phyloP scores from a whole-genome alignment of 371 early-diverging fungal genomes.

The Paraphysoderma sedebokerense region DNA sequence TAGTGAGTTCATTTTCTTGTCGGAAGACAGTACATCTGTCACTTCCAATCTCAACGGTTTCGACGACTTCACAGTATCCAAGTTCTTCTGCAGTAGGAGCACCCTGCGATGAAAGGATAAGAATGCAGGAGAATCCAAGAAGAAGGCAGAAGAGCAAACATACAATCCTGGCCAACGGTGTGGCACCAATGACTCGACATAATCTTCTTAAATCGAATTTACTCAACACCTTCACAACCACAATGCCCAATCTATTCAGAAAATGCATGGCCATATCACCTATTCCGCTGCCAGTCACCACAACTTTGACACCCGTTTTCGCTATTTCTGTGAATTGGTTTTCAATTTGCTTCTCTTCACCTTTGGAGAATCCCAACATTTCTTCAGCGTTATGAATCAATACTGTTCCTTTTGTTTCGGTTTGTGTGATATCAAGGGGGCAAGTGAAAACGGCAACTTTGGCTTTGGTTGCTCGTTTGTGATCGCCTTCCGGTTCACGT shows the following conservation, averaged over 20 bases:
- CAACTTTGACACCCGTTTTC: conserved; percentile 81
- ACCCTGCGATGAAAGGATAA: conserved; percentile 21
- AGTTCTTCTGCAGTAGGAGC: conserved; percentile 92
- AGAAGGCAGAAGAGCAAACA: not conserved
- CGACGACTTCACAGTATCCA: conserved; percentile 90
- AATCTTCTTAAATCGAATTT: conserved; percentile 93
- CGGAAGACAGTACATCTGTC: conserved; percentile 93
- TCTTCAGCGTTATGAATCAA: conserved; percentile 92
- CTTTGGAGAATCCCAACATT: conserved; percentile 91
- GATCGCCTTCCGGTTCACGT: conserved; percentile 71
- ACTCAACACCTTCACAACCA: conserved; percentile 79
- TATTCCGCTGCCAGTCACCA: conserved; percentile 73
- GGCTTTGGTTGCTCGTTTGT: conserved; percentile 53
- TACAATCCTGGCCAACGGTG: conserved; percentile 64
- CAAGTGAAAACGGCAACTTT: conserved; percentile 96
- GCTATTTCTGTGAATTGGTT: conserved; percentile 68
- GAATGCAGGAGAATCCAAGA: conserved; percentile 9
- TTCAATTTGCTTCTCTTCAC: conserved; percentile 11
- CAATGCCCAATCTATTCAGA: conserved; percentile 72
- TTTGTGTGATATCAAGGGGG: conserved; percentile 84
- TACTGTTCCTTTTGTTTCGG: conserved; percentile 99
- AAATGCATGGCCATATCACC: conserved; percentile 93
- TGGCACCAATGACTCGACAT: conserved; percentile 85
- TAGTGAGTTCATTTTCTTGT: conserved; percentile 58
- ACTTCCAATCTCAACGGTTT: conserved; percentile 89